Base-by-base conservation (phyloP, 345 rosid genomes). In the Boechera divaricarpa region DNA sequence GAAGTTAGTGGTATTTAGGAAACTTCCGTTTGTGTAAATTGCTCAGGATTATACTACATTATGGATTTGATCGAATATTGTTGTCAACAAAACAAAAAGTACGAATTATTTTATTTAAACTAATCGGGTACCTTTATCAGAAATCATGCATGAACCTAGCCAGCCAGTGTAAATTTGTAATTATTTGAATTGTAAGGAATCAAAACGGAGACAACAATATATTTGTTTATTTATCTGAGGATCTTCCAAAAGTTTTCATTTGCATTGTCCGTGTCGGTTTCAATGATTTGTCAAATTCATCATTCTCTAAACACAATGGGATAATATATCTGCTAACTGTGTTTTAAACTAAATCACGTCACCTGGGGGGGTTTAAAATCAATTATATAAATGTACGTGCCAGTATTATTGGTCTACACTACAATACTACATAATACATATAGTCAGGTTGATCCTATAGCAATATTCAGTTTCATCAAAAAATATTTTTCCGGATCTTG, bases 111-210 rank as follows among this genome's bases (percentile, higher is more conserved):
- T 33, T 0, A 31, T 39, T 12, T 16, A 13, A 56, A 33, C 11
- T 55, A 47, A 6, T 21, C 47, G 10, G 38, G 1, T 12, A 47
- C 41, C 26, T 45, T 35, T 65, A 21, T 56, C 24, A 66, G 49
- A 74, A 44, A 57, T 28, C 52, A 67, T 75, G 49, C 79, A 67
- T 75, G 73, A 67, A 75, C 61, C 73, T 38, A 67, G 44, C 67
- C 79, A 75, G 61, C 61, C 5, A 75, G 52, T 10, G 44, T 64
- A 15, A 41, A 8, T 41, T 44, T 74, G 77, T 74, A 42, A 13
- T 65, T 49, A 64, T 64, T 57, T 74, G 70, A 53, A 29, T 51
- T 7, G 69, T 39, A 4, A 38, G 32, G 76, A n/a, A 62, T 62
- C 10, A 29, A 29, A 7, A 53, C 2, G 5, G 21, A 41, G 44